phyloP scores from a whole-genome alignment of 1,139 yeast genomes.

The Debaryomyces sp. region DNA sequence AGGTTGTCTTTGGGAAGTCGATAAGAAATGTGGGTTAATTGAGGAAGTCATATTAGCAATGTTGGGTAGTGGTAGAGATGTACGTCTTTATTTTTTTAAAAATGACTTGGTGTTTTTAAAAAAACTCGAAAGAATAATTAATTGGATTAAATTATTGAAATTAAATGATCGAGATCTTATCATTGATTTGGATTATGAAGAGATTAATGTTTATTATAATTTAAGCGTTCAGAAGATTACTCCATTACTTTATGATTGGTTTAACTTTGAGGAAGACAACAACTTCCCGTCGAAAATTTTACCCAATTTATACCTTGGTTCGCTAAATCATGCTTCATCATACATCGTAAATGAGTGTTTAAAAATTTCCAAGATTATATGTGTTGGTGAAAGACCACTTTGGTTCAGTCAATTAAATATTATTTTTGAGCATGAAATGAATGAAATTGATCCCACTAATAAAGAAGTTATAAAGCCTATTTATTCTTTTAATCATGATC shows the following conservation, averaged over 20 bases:
- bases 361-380: conserved; percentile 29
- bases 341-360: conserved; percentile 28
- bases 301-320: conserved; percentile 37
- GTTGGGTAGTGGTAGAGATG: conserved; percentile 15
- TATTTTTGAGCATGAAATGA: conserved; percentile 23
- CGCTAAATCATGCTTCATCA: conserved; percentile 40
- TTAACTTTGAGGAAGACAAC: conserved; percentile 32
- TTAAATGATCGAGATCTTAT: conserved; percentile 2
- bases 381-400: conserved; percentile 41
- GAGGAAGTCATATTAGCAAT: conserved; percentile 29
- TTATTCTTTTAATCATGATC: conserved; percentile 27
- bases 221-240: conserved; percentile 4
- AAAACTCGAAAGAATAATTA: conserved; percentile 32
- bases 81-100: conserved; percentile 36
- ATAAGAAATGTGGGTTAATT: conserved; percentile 14
- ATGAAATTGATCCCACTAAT: conserved; percentile 1
- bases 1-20: conserved; percentile 13
- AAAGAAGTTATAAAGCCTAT: conserved; percentile 25
- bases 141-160: conserved; percentile 2
- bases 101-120: conserved; percentile 36
- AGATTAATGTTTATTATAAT: conserved; percentile 15
- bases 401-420: conserved; percentile 31
- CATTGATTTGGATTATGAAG: conserved; percentile 13
- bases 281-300: conserved; percentile 41
- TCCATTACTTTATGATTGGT: conserved; percentile 34